A percentile compares a stretch with the other conserved stretches of the same genome.
These are phyloP conservation scores for Neoarthrinium moseri DNA, from an alignment of 2,329 filamentous ascomycete genomes.

Conservation along the genomic window DNA sequence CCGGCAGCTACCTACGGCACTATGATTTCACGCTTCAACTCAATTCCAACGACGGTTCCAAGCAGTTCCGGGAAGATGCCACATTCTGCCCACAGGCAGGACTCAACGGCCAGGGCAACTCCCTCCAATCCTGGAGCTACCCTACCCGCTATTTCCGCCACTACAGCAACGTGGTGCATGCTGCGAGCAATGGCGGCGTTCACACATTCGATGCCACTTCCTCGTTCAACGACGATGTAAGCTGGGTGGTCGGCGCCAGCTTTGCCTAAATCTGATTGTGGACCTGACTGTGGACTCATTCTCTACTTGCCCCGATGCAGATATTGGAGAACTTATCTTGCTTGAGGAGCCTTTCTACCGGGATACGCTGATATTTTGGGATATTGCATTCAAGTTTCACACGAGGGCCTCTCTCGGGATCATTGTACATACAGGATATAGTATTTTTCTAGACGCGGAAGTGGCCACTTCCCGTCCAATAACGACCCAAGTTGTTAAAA, in stretches of 20 bases:
- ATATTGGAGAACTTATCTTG: no score
- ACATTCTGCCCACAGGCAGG: constrained; percentile 59
- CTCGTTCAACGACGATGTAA: constrained; percentile 55
- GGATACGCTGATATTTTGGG: no score
- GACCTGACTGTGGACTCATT: not conserved
- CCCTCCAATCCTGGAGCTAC: constrained; percentile 58
- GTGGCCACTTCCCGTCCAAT: no score
- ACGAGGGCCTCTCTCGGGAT: no score
- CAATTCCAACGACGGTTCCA: constrained; percentile 50
- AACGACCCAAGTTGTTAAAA: no score
- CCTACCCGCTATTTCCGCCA: constrained; percentile 60
- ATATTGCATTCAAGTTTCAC: no score
- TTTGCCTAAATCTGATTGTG: constrained; percentile 41
- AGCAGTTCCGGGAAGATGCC: constrained; percentile 59
- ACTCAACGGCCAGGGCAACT: constrained; percentile 48
- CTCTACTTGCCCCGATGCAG: no score
- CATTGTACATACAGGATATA: no score
- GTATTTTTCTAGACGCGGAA: no score
- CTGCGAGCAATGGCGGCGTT: constrained; percentile 23
- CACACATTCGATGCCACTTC: constrained; percentile 47
- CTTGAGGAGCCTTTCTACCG: no score
- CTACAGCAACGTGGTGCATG: constrained; percentile 38
- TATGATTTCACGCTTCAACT: constrained; percentile 49
- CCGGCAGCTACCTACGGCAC: constrained; percentile 60
- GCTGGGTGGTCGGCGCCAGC: constrained; percentile 42